Percentiles rank a stretch among this genome's conserved stretches.
phyloP scores from a whole-genome alignment of 106 monocot species.

The Allium sativum region DNA sequence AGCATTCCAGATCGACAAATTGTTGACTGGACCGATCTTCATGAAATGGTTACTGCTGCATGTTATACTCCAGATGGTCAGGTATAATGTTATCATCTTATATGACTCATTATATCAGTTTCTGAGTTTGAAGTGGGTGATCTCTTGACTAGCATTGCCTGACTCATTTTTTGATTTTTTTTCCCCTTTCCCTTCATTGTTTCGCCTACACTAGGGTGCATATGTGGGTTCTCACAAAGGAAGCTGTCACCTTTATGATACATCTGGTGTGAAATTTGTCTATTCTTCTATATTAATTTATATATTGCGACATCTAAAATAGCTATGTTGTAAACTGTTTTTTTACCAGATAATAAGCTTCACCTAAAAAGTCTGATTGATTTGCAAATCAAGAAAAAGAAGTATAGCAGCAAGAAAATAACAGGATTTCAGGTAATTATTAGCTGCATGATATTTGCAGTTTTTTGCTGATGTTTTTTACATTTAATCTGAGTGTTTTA shows the following conservation, averaged over 20 bases:
- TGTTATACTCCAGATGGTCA: conserved; percentile 96
- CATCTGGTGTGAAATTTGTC: conserved; percentile 36
- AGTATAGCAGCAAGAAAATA: conserved; percentile 60
- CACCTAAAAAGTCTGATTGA: conserved; percentile 52
- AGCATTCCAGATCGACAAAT: conserved; percentile 76
- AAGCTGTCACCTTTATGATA: conserved; percentile 50
- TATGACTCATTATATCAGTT: no score
- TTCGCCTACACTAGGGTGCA: conserved; percentile 42
- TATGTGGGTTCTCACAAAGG: conserved; percentile 65
- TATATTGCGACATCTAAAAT: not conserved
- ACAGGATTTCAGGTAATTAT: conserved; percentile 75
- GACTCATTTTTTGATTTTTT: conserved; percentile 1
- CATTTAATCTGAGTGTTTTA: not conserved
- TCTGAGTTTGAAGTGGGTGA: no score
- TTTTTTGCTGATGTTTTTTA: not conserved
- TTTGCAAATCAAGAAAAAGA: conserved; percentile 77
- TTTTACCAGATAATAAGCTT: conserved; percentile 58
- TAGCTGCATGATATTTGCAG: not conserved
- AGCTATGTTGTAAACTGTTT: not conserved
- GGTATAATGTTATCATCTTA: conserved; percentile 24
- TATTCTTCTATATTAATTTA: not conserved
- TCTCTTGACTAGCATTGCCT: no score
- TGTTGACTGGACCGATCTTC: conserved; percentile 93
- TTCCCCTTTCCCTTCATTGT: no score
- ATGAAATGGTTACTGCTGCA: conserved; percentile 96